These are phyloP conservation scores for Pythium coloratum DNA, from an alignment of 352 stramenopile species.

Conservation along the genomic window DNA sequence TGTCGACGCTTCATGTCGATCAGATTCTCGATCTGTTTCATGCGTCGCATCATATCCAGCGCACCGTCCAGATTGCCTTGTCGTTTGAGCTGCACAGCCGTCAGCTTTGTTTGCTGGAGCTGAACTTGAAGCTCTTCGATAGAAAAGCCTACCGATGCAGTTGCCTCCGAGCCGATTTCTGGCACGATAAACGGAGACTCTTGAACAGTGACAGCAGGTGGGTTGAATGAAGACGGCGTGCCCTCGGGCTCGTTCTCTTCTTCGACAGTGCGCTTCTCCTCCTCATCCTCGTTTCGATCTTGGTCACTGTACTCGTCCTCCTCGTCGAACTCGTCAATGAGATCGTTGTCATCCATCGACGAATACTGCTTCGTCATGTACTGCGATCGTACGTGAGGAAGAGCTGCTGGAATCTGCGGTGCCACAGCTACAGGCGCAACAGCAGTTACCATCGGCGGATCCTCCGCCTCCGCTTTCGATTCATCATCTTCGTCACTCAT, in stretches of 20 bases:
- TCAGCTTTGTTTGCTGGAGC: slow-evolving; percentile 42
- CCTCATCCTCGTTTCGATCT: background rate
- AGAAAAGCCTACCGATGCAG: too few species aligned
- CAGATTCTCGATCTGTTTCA: slow-evolving; percentile 70
- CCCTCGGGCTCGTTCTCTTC: background rate
- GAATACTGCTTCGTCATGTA: slow-evolving; percentile 9
- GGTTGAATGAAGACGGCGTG: background rate
- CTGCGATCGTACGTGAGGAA: background rate
- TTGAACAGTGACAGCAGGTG: background rate
- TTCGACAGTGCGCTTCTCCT: background rate
- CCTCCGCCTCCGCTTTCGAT: background rate
- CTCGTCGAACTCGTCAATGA: slow-evolving; percentile 76
- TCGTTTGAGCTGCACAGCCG: slow-evolving; percentile 54
- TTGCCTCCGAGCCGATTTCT: too few species aligned
- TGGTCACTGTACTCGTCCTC: slow-evolving; percentile 34
- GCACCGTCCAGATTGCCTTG: slow-evolving; percentile 56
- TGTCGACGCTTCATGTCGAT: slow-evolving; percentile 48
- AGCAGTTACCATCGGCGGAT: background rate
- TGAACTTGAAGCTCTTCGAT: slow-evolving; percentile 43
- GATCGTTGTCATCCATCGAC: slow-evolving; percentile 46
- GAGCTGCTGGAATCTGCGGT: background rate
- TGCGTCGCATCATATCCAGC: slow-evolving; percentile 60
- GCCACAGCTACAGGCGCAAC: background rate
- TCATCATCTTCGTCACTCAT: background rate
- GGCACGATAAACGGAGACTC: background rate